Evolutionary conservation across 495 filamentous ascomycete species (phyloP), one percentile per base, ranked within the genome.

Genomic region (Aspergillus saccharolyticus): DNA sequence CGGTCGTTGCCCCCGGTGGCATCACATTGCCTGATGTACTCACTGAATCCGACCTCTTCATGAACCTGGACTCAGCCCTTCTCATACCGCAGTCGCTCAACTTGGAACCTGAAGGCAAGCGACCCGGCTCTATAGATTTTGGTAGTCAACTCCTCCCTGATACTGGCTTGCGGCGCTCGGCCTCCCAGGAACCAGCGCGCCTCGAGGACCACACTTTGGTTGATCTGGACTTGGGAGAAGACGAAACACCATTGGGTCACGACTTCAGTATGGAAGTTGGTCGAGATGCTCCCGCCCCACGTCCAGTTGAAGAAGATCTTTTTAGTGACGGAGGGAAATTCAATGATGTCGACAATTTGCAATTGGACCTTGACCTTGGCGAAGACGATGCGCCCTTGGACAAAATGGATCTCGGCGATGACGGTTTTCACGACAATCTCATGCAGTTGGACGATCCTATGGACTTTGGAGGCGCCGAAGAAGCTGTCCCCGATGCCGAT

Each of bases 21-120:
- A 83, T 90, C 56, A 88, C 88, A 65, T 80, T 97, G 45, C 90
- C 90, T 9, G 92, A 97, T 78, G 85, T 86, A 42, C 82, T 97
- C 54, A 96, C 92, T 18, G 90, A 95, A 61, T 84, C 90, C 25
- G 92, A 97, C 63, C 81, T 96, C 60, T 85, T 96, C 55, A 81
- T 89, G 51, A 80, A 78, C 47, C 83, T 90, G 43, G 89, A 90
- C 67, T 82, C 87, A 6, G 88, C 87, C 42, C 83, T 90, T 59
- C 79, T 93, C 0, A 73, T 90, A 17, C 85, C 86, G 17, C 86
- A 89, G 57, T 79, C 84, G 9, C 75, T 85, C 49, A 76, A 76
- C 42, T 71, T 85, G 57, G 80, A 81, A 52, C 76, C 77, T 24
- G 84, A 81, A 57, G 78, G 77, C 30, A 85, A 77, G 66, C 84